These are phyloP conservation scores for Pseudopediastrum boryanum DNA, from an alignment of 139 green algal genomes.

Conservation along the genomic window DNA sequence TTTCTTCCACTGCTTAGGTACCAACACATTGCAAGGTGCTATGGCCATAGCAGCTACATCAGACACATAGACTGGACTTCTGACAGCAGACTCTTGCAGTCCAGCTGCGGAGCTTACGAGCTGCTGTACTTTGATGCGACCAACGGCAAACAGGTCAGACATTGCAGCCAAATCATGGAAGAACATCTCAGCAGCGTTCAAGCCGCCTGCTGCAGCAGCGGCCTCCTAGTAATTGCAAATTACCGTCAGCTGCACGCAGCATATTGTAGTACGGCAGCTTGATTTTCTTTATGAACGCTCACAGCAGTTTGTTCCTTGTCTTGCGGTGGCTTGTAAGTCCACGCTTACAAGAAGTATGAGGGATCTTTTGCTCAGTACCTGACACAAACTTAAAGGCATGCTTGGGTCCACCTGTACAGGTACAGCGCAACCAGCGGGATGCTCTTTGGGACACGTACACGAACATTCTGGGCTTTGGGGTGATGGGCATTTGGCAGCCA, in stretches of 20 bases:
- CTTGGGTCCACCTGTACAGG: conserved; percentile 23
- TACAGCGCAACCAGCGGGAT: conserved; percentile 65
- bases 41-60: conserved; percentile 70
- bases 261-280: too few species aligned
- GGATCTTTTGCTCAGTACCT: too few species aligned
- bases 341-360: too few species aligned
- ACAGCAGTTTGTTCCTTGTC: too few species aligned
- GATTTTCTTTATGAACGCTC: too few species aligned
- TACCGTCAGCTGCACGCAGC: too few species aligned
- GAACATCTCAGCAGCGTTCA: too few species aligned
- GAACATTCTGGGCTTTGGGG: conserved; percentile 66
- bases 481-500: conserved; percentile 79
- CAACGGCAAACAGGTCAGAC: conserved; percentile 55
- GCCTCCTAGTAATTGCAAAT: too few species aligned
- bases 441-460: conserved; percentile 62
- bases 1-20: conserved; percentile 34
- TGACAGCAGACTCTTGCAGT: conserved; percentile 58
- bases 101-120: conserved; percentile 63
- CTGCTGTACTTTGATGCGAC: conserved; percentile 67
- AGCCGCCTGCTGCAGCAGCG: too few species aligned
- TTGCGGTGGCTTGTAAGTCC: too few species aligned
- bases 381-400: too few species aligned
- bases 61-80: conserved; percentile 66
- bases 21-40: conserved; percentile 38
- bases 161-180: too few species aligned